A percentile compares a stretch with the other conserved stretches of the same genome.
Evolutionary conservation across 805 yeast genomes (phyloP).

Genomic region (Teunomyces lycoperdinae): DNA sequence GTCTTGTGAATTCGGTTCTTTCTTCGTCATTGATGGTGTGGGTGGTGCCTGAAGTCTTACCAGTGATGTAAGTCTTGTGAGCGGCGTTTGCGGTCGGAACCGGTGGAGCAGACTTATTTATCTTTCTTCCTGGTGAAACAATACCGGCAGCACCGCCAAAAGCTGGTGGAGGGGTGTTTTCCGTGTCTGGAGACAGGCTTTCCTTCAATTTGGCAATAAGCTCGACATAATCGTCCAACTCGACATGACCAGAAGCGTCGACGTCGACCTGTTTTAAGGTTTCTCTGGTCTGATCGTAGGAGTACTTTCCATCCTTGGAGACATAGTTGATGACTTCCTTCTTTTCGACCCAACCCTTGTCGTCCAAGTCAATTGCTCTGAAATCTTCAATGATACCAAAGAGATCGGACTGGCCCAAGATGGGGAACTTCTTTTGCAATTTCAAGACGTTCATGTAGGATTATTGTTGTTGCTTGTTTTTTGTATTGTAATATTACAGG

Average conservation of each 20-base stretch:
- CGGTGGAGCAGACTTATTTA: constrained; percentile 29
- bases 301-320: constrained; percentile 71
- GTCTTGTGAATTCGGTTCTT: constrained; percentile 91
- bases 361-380: constrained; percentile 80
- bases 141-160: constrained; percentile 3
- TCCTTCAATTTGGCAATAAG: constrained; percentile 78
- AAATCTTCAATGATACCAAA: constrained; percentile 84
- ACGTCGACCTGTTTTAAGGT: constrained; percentile 87
- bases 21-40: constrained; percentile 98
- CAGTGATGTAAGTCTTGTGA: constrained; percentile 72
- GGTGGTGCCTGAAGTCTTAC: constrained; percentile 86
- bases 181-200: constrained; percentile 14
- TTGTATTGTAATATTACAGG: neutral
- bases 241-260: constrained; percentile 96
- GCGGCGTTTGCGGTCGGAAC: constrained; percentile 49
- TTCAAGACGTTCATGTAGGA: constrained; percentile 41
- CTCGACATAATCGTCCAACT: constrained; percentile 89
- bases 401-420: constrained; percentile 79
- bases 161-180: constrained; percentile 24
- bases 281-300: constrained; percentile 92
- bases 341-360: constrained; percentile 92
- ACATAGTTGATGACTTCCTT: constrained; percentile 83
- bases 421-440: constrained; percentile 75
- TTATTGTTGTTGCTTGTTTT: no score
- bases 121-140: constrained; percentile 19